A percentile compares a stretch with the other conserved stretches of the same genome.
These are phyloP conservation scores for Zygnema circumcarinatum DNA, from an alignment of 139 green algal species.

Conservation along the genomic window DNA sequence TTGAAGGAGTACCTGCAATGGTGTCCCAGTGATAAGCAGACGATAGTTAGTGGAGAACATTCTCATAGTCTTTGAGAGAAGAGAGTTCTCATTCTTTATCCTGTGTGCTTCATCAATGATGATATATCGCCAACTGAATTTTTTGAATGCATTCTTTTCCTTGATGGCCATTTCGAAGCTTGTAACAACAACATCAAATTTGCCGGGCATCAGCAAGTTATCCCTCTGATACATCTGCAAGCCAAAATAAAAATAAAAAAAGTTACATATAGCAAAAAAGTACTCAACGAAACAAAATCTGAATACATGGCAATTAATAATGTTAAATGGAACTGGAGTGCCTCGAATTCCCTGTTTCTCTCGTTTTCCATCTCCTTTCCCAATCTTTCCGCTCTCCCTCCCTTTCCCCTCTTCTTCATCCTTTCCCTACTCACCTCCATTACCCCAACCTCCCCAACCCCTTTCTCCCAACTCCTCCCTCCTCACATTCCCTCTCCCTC, in stretches of 20 bases:
- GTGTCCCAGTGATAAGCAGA: slow-evolving; percentile 97
- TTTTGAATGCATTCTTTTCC: slow-evolving; percentile 94
- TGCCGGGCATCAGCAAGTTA: slow-evolving; percentile 70
- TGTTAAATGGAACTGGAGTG: not conserved
- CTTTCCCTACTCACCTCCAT: too few species aligned
- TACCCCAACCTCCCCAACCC: too few species aligned
- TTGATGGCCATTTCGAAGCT: slow-evolving; percentile 99
- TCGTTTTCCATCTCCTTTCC: too few species aligned
- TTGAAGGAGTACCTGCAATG: slow-evolving; percentile 68
- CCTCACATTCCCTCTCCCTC: not conserved
- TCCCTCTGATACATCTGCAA: slow-evolving; percentile 68
- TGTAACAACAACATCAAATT: slow-evolving; percentile 96
- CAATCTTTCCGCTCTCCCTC: too few species aligned
- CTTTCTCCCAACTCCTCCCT: not conserved
- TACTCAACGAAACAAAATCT: not conserved
- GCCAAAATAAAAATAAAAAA: slow-evolving; percentile 24
- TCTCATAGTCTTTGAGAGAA: slow-evolving; percentile 86
- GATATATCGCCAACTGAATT: slow-evolving; percentile 98
- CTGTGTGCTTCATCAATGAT: slow-evolving; percentile 99
- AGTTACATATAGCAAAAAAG: not conserved
- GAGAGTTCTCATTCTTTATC: slow-evolving; percentile 99
- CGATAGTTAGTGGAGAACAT: slow-evolving; percentile 92
- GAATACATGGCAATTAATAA: not conserved
- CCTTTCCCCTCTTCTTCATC: too few species aligned
- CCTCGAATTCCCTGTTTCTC: not conserved